phyloP scores from a whole-genome alignment of 305 asterid species.

The Rubia tinctorum region DNA sequence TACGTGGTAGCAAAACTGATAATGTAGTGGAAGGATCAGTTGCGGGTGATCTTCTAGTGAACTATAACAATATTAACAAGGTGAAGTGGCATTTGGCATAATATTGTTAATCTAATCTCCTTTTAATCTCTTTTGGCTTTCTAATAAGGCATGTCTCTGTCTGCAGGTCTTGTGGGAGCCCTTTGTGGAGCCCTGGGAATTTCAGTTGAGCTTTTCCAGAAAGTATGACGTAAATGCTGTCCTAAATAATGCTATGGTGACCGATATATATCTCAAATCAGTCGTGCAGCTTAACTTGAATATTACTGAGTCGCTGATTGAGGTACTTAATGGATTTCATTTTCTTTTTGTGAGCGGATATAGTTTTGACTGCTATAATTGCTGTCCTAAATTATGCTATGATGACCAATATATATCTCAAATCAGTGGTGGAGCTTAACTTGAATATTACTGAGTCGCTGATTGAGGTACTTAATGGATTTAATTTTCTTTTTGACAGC shows the following conservation, averaged over 20 bases:
- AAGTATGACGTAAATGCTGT: constrained; percentile 62
- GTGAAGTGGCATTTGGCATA: constrained; percentile 30
- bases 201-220: constrained; percentile 56
- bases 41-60: constrained; percentile 75
- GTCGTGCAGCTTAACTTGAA: constrained; percentile 74
- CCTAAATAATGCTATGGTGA: constrained; percentile 49
- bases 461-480: constrained; percentile 59
- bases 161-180: constrained; percentile 94
- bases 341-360: neutral
- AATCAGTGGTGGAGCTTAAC: constrained; percentile 67
- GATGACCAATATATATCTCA: constrained; percentile 61
- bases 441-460: constrained; percentile 77
- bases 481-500: neutral
- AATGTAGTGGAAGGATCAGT: constrained; percentile 54
- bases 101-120: neutral
- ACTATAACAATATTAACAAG: constrained; percentile 92
- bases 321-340: constrained; percentile 41
- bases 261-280: constrained; percentile 66
- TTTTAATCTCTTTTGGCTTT: constrained; percentile 12
- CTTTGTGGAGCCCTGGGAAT: constrained; percentile 83
- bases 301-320: constrained; percentile 77
- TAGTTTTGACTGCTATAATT: constrained; percentile 17
- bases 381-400: constrained; percentile 58
- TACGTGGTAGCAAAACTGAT: constrained; percentile 41
- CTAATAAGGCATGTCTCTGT: constrained; percentile 7